Base-by-base conservation (phyloP, 139 green algal genomes). In the Mesotaenium endlicherianum region DNA sequence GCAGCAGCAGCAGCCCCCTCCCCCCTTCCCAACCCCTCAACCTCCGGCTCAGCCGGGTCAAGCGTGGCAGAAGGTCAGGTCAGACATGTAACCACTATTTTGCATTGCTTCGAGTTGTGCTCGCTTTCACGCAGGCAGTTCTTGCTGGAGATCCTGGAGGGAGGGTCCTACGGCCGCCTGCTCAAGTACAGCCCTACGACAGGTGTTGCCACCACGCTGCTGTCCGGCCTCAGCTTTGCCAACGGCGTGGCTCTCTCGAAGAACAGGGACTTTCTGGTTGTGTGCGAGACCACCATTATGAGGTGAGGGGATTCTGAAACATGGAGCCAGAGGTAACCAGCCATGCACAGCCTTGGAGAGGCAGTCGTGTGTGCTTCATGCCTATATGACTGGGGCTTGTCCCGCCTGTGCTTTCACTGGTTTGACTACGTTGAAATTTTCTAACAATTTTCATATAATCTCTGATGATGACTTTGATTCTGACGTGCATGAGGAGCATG, bases 231-330 rank as follows among this genome's bases (percentile, higher is more conserved):
- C 11, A 92, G 79, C 82, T 96, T 92, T 70, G 88, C 93, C 26
- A 96, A 96, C 71, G 93, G 93, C 3, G 91, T 96, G 3, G 90
- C 91, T 14, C 75, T 96, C 59, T 84, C 89, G 2, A 60, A 75
- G 26, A 92, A 94, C 49, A 87, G 90, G 41, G 87, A 71, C 1
- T 95, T 87, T 60, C 81, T 96, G 3, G 71, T 92, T 4, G 86
- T 94, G 1, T 87, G 67, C 0, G 92, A 93, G 64, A 92, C 77
- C 53, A 74, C 53, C 47, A 20, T 78, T 31, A 20, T 41, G 16
- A 71, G 81, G 81, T 87, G 42, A 84, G 77, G 45, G 41, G 41
- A 14, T n/a, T n/a, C n/a, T n/a, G n/a, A 59, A 16, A 59, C 14
- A 14, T 59, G 14, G 49, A 59, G 49, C 49, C n/a, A n/a, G n/a